Conservation (phyloP, 2,329 filamentous ascomycete species). For the Alternaria tenuissima region DNA sequence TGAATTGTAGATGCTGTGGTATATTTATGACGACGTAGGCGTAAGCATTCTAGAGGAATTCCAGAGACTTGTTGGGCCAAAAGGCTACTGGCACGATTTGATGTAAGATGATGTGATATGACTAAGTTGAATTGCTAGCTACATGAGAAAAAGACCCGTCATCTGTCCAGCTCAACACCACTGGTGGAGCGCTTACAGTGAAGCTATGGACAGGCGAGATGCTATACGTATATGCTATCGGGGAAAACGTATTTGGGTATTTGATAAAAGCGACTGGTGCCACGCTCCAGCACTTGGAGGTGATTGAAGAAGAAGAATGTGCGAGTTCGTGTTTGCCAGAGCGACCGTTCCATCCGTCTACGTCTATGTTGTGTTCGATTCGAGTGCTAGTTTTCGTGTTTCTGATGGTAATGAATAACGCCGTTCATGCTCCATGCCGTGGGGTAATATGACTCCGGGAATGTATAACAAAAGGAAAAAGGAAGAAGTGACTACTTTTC, state of each 20-base stretch:
- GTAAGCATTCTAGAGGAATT: background rate
- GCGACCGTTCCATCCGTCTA: slow-evolving; percentile 7
- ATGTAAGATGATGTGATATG: background rate
- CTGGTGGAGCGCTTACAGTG: slow-evolving; percentile 39
- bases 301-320: slow-evolving; percentile 33
- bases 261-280: slow-evolving; percentile 39
- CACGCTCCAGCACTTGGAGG: slow-evolving; percentile 50
- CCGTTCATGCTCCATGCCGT: slow-evolving; percentile 42
- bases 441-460: slow-evolving; percentile 21
- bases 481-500: background rate
- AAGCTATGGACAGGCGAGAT: slow-evolving; percentile 42
- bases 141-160: slow-evolving; percentile 27
- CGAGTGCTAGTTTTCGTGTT: slow-evolving; percentile 11
- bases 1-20: background rate
- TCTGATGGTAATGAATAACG: slow-evolving; percentile 37
- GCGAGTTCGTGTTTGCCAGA: slow-evolving; percentile 21
- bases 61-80: background rate
- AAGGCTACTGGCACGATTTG: background rate
- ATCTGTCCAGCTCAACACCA: slow-evolving; percentile 45
- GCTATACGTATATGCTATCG: slow-evolving; percentile 19
- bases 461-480: slow-evolving; percentile 7
- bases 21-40: background rate
- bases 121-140: slow-evolving; percentile 10
- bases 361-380: slow-evolving; percentile 6
- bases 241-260: slow-evolving; percentile 23